These are phyloP conservation scores for Erysimum pusillum DNA, from an alignment of 441 rosid species.

Conservation along the genomic window DNA sequence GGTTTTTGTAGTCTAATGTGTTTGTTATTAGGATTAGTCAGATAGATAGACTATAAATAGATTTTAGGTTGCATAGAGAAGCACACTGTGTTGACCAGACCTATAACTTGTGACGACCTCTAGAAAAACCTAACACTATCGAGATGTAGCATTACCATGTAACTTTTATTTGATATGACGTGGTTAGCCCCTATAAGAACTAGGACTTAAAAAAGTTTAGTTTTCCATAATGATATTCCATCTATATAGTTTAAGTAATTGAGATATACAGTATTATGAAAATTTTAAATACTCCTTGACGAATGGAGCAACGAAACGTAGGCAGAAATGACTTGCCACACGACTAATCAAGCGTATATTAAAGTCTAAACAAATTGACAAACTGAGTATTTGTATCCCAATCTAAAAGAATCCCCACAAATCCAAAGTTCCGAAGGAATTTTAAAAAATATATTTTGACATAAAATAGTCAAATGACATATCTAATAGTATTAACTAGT, in stretches of 20 bases:
- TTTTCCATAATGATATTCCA: too few species aligned
- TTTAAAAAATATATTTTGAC: not conserved
- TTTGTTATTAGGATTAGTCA: slow-evolving; percentile 5
- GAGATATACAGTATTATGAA: too few species aligned
- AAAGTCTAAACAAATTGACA: too few species aligned
- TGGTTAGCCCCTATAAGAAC: too few species aligned
- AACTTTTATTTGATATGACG: too few species aligned
- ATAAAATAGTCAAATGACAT: not conserved
- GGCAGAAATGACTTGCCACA: too few species aligned
- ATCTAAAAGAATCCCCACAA: too few species aligned
- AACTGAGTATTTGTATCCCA: not conserved
- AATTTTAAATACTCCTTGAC: too few species aligned
- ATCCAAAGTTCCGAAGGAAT: not conserved
- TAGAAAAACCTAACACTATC: slow-evolving; percentile 6
- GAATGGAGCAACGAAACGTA: too few species aligned
- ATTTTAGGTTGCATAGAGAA: slow-evolving; percentile 26
- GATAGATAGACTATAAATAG: not conserved
- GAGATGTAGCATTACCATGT: not conserved
- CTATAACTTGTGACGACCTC: not conserved
- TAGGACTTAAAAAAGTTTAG: too few species aligned
- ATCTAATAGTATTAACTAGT: not conserved
- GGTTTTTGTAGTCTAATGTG: not conserved
- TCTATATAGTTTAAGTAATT: too few species aligned
- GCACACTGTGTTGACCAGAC: slow-evolving; percentile 26
- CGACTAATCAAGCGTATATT: too few species aligned